Conservation (phyloP, 2,329 filamentous ascomycete genomes). For the Pestalotiopsis sp. region DNA sequence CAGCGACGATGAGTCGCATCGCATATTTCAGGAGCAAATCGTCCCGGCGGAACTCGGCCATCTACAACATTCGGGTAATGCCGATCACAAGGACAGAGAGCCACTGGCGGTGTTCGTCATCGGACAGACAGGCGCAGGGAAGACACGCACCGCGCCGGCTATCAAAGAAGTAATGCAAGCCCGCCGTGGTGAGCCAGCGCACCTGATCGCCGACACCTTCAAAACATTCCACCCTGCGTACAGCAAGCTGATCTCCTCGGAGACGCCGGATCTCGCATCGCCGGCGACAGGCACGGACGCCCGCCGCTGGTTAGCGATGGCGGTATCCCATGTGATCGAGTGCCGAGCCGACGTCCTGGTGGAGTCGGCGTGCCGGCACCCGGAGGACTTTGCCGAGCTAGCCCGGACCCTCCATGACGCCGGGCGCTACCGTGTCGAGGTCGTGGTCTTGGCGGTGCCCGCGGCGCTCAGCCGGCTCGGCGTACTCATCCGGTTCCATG, state of each 20-base stretch:
- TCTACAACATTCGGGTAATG: background rate
- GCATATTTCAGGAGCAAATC: background rate
- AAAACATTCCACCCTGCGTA: slow-evolving; percentile 51
- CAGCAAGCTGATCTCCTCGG: slow-evolving; percentile 28
- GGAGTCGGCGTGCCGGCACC: slow-evolving; percentile 48
- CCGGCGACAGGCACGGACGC: slow-evolving; percentile 43
- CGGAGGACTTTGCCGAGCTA: slow-evolving; percentile 42
- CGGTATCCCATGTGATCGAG: slow-evolving; percentile 35
- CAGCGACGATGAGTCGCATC: background rate
- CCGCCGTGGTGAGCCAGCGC: slow-evolving; percentile 27
- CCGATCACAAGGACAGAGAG: background rate
- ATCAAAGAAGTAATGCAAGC: slow-evolving; percentile 35
- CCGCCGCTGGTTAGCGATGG: slow-evolving; percentile 46
- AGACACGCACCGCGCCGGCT: slow-evolving; percentile 45
- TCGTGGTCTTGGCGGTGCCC: slow-evolving; percentile 46
- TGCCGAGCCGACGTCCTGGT: slow-evolving; percentile 40
- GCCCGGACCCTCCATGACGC: slow-evolving; percentile 34
- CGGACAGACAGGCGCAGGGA: slow-evolving; percentile 53
- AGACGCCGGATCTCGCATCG: slow-evolving; percentile 37
- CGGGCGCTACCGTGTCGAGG: slow-evolving; percentile 38
- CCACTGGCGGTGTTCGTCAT: slow-evolving; percentile 46
- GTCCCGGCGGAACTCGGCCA: background rate
- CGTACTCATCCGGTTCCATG: slow-evolving; percentile 42
- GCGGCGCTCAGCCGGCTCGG: slow-evolving; percentile 44
- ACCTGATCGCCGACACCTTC: slow-evolving; percentile 53